phyloP scores from a whole-genome alignment of 1,139 yeast genomes.

The Nakaseomyces kungkrabaensis region DNA sequence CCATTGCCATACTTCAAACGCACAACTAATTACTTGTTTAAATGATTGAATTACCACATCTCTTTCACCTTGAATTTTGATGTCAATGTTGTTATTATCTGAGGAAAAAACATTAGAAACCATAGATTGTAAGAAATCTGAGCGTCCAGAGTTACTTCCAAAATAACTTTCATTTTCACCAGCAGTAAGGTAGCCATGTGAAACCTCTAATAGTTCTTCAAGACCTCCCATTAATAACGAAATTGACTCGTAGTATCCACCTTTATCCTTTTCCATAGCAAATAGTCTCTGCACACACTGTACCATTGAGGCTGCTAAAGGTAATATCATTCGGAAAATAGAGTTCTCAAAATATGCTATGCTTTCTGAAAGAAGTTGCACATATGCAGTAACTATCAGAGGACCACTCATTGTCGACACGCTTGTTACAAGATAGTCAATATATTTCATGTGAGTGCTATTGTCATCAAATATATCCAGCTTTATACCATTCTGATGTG shows the following conservation, averaged over 20 bases:
- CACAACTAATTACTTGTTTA: constrained; percentile 46
- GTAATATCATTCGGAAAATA: constrained; percentile 26
- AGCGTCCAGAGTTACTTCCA: constrained; percentile 13
- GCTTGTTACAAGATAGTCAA: constrained; percentile 29
- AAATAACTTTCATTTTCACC: constrained; percentile 25
- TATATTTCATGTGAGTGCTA: constrained; percentile 26
- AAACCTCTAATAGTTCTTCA: constrained; percentile 49
- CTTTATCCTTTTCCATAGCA: constrained; percentile 15
- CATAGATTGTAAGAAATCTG: constrained; percentile 28
- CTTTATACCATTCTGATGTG: constrained; percentile 25
- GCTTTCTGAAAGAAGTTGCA: constrained; percentile 28
- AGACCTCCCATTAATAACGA: constrained; percentile 52
- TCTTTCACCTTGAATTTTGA: constrained; percentile 46
- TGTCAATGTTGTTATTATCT: constrained; percentile 54
- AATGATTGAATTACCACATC: constrained; percentile 52
- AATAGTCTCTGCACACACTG: constrained; percentile 21
- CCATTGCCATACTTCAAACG: constrained; percentile 67
- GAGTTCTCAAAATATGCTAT: constrained; percentile 24
- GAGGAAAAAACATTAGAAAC: constrained; percentile 75
- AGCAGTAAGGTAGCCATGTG: constrained; percentile 46
- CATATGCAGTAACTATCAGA: constrained; percentile 26
- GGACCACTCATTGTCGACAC: constrained; percentile 25
- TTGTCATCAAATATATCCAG: constrained; percentile 27
- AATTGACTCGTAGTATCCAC: constrained; percentile 30
- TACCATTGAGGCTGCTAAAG: constrained; percentile 28